Conservation (phyloP, 1,139 yeast genomes). For the Blastobotrys capitulatus region DNA sequence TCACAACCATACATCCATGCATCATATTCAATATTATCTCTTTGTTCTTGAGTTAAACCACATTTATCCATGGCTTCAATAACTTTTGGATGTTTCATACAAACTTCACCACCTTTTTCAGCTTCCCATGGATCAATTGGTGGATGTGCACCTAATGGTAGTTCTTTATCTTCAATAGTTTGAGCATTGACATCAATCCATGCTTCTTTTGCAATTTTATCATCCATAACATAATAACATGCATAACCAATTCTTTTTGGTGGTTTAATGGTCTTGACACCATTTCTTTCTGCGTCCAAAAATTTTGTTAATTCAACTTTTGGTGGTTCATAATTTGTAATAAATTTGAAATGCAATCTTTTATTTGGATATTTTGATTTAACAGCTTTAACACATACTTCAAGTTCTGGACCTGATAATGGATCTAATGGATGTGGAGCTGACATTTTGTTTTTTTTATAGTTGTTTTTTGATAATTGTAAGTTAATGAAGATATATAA, state of each 20-base stretch:
- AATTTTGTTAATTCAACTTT: slow-evolving; percentile 65
- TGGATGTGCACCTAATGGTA: slow-evolving; percentile 64
- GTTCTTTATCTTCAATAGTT: slow-evolving; percentile 50
- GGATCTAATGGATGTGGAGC: slow-evolving; percentile 62
- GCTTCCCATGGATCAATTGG: slow-evolving; percentile 72
- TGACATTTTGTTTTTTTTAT: neutral
- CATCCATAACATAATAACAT: slow-evolving; percentile 60
- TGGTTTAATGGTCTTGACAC: slow-evolving; percentile 47
- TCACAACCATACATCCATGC: slow-evolving; percentile 93
- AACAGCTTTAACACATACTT: slow-evolving; percentile 48
- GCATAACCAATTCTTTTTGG: slow-evolving; percentile 53
- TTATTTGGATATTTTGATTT: slow-evolving; percentile 45
- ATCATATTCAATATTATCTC: slow-evolving; percentile 63
- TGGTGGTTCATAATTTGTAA: slow-evolving; percentile 78
- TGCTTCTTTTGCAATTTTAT: slow-evolving; percentile 60
- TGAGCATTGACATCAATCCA: slow-evolving; percentile 62
- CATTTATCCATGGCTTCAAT: slow-evolving; percentile 52
- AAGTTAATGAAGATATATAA: too few relatives aligned
- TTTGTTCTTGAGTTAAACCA: slow-evolving; percentile 46
- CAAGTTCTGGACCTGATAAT: slow-evolving; percentile 59
- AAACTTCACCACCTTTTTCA: slow-evolving; percentile 52
- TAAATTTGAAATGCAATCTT: slow-evolving; percentile 60
- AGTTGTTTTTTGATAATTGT: neutral
- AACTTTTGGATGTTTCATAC: slow-evolving; percentile 53
- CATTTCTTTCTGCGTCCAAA: slow-evolving; percentile 63